These are phyloP conservation scores for Bipolaris sorokiniana DNA, from an alignment of 2,329 filamentous ascomycete species.

Conservation along the genomic window DNA sequence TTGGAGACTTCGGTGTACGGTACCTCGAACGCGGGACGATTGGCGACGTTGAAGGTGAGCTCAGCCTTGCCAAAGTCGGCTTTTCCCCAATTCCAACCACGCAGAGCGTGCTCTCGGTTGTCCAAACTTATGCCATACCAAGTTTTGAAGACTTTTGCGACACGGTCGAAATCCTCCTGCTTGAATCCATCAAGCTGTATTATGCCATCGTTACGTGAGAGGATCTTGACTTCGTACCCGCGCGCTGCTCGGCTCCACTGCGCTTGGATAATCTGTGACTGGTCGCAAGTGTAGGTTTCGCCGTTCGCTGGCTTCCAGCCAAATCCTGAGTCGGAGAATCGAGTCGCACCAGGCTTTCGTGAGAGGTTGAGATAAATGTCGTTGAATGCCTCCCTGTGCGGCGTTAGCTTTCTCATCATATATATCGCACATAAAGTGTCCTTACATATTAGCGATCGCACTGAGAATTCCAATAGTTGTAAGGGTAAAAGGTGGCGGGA, in stretches of 20 bases:
- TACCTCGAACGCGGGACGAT: constrained; percentile 93
- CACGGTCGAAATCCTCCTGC: constrained; percentile 90
- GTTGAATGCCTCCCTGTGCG: constrained; percentile 86
- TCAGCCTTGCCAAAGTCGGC: constrained; percentile 95
- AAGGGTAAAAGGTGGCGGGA: neutral
- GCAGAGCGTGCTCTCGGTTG: constrained; percentile 88
- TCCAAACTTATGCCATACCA: constrained; percentile 97
- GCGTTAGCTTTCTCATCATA: neutral
- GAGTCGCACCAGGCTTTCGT: constrained; percentile 88
- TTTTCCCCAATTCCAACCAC: constrained; percentile 99
- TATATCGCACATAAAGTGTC: neutral
- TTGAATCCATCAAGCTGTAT: constrained; percentile 95
- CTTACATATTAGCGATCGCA: constrained; percentile 12
- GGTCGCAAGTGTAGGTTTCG: constrained; percentile 92
- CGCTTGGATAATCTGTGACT: constrained; percentile 80
- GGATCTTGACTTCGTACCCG: constrained; percentile 91
- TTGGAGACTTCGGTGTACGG: constrained; percentile 98
- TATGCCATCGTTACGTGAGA: constrained; percentile 81
- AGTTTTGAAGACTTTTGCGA: constrained; percentile 93
- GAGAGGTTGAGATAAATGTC: constrained; percentile 96
- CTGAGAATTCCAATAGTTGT: neutral
- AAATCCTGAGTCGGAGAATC: constrained; percentile 91
- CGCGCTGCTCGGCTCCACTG: constrained; percentile 95
- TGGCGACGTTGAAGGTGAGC: constrained; percentile 95
- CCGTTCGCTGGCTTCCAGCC: constrained; percentile 92